Evolutionary conservation across 768 basidiomycete species (phyloP).

Genomic region (Grammothele lineata): DNA sequence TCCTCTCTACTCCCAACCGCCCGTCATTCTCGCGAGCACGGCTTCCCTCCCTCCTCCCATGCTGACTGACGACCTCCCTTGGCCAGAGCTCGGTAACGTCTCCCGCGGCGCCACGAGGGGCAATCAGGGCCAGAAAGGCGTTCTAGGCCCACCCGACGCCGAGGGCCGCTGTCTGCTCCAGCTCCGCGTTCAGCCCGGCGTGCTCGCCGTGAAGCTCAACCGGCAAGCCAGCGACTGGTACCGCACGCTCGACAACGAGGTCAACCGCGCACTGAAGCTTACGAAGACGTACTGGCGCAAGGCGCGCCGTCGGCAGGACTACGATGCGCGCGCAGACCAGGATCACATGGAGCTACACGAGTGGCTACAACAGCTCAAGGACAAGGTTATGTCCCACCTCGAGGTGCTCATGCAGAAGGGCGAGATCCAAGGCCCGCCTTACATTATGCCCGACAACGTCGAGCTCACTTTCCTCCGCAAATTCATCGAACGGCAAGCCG

Average conservation of each 20-base stretch:
- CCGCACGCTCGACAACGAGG: conserved; percentile 70
- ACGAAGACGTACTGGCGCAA: conserved; percentile 88
- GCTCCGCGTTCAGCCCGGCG: conserved; percentile 78
- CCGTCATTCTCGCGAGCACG: not conserved
- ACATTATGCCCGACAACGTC: conserved; percentile 74
- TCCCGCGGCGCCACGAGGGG: conserved; percentile 80
- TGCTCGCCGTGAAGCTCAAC: conserved; percentile 71
- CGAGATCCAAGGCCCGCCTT: conserved; percentile 81
- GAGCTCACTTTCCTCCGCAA: conserved; percentile 76
- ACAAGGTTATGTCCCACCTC: conserved; percentile 85
- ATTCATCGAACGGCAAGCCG: conserved; percentile 75
- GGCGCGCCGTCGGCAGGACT: conserved; percentile 71
- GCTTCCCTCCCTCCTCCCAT: conserved; percentile 21
- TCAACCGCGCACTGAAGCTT: conserved; percentile 75
- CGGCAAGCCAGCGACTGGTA: conserved; percentile 82
- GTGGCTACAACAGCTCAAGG: conserved; percentile 84
- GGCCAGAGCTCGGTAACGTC: conserved; percentile 84
- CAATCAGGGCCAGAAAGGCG: conserved; percentile 84
- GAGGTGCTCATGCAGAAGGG: conserved; percentile 86
- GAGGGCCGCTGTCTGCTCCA: conserved; percentile 78
- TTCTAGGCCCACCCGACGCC: conserved; percentile 62
- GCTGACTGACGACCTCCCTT: conserved; percentile 73
- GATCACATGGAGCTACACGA: conserved; percentile 89
- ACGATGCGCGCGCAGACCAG: conserved; percentile 79
- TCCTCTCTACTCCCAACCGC: conserved; percentile 5